phyloP scores from a whole-genome alignment of 2,329 filamentous ascomycete genomes.

The Nannizzia gypsea region DNA sequence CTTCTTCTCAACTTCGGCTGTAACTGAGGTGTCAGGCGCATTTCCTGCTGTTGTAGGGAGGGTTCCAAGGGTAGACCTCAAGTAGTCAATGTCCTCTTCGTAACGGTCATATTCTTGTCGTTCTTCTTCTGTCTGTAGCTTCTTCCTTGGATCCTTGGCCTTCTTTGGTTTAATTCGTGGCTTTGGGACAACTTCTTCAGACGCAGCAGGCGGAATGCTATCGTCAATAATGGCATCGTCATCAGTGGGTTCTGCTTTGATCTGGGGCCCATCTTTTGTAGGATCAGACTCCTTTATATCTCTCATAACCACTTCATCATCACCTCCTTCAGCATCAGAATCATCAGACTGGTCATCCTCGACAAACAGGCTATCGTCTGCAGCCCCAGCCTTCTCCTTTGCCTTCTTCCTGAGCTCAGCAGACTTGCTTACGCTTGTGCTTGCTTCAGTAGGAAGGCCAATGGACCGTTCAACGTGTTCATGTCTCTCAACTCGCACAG shows the following conservation, averaged over 20 bases:
- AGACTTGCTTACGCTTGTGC: conserved; percentile 36
- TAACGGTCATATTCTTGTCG: conserved; percentile 34
- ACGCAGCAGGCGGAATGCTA: conserved; percentile 19
- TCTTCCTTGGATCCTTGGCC: conserved; percentile 21
- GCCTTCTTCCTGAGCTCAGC: conserved; percentile 30
- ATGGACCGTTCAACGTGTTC: conserved; percentile 45
- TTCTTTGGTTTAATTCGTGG: conserved; percentile 15
- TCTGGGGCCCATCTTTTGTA: conserved; percentile 24
- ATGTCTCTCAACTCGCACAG: conserved; percentile 45
- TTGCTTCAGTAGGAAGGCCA: conserved; percentile 44
- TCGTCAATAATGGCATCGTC: conserved; percentile 33
- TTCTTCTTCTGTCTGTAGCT: conserved; percentile 32
- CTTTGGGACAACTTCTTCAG: conserved; percentile 14
- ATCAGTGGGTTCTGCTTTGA: conserved; percentile 46
- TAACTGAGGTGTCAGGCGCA: conserved; percentile 12
- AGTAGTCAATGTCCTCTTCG: conserved; percentile 28
- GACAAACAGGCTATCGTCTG: conserved; percentile 25
- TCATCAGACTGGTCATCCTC: conserved; percentile 18
- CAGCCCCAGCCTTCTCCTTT: conserved; percentile 20
- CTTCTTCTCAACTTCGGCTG: conserved; percentile 5
- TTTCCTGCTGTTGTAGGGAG: conserved; percentile 7
- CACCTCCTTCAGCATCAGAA: conserved; percentile 19
- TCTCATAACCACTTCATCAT: conserved; percentile 32
- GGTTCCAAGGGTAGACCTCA: conserved; percentile 27
- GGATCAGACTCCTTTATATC: conserved; percentile 33